Conservation (phyloP, 2,329 filamentous ascomycete species). For the Fusarium duplospermum region DNA sequence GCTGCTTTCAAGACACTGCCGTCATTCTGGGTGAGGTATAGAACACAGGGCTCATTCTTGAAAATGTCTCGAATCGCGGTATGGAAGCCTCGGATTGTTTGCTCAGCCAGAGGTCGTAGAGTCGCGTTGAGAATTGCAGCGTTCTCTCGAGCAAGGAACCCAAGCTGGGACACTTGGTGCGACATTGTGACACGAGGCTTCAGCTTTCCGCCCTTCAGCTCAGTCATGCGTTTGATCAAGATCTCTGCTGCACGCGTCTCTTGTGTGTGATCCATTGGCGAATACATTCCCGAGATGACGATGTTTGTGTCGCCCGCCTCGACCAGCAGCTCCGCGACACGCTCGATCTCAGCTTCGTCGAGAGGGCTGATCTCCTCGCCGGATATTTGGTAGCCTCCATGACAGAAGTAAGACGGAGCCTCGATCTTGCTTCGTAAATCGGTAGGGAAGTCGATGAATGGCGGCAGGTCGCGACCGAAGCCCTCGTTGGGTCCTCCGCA, state of each 20-base stretch:
- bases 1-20: slow-evolving; percentile 58
- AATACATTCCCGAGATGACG: not conserved
- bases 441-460: slow-evolving; percentile 57
- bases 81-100: slow-evolving; percentile 59
- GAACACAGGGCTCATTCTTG: slow-evolving; percentile 47
- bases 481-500: slow-evolving; percentile 1
- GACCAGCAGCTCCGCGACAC: slow-evolving; percentile 7
- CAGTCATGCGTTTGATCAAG: not conserved
- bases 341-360: slow-evolving; percentile 10
- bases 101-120: slow-evolving; percentile 58
- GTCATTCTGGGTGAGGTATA: slow-evolving; percentile 64
- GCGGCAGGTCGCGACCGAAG: slow-evolving; percentile 56
- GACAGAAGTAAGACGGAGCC: slow-evolving; percentile 12
- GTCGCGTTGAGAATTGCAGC: slow-evolving; percentile 65
- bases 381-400: slow-evolving; percentile 47
- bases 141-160: slow-evolving; percentile 63
- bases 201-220: not conserved
- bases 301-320: not conserved
- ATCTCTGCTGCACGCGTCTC: slow-evolving; percentile 49
- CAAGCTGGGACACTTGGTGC: slow-evolving; percentile 50
- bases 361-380: slow-evolving; percentile 49
- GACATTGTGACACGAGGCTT: slow-evolving; percentile 23
- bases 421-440: slow-evolving; percentile 3
- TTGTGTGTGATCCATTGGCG: not conserved
- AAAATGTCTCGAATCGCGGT: slow-evolving; percentile 56